Conservation (phyloP, 352 stramenopile species). For the Pythium volutum region DNA sequence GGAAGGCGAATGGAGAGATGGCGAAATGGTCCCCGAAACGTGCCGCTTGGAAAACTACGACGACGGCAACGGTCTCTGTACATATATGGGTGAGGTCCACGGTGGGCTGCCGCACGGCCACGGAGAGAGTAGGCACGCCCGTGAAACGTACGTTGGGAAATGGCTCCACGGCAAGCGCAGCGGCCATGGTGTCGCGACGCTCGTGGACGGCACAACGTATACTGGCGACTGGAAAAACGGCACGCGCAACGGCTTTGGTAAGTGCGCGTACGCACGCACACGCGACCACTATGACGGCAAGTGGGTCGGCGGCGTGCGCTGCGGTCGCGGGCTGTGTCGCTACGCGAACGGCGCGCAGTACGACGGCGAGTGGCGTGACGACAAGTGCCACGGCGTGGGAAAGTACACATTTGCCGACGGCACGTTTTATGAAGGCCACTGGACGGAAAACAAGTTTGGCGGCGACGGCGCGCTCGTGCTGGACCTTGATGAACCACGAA, state of each 20-base stretch:
- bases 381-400: constrained; percentile 75
- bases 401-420: constrained; percentile 70
- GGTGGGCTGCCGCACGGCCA: constrained; percentile 49
- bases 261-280: constrained; percentile 48
- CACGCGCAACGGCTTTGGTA: constrained; percentile 82
- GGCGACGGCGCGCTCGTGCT: constrained; percentile 69
- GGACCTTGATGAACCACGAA: constrained; percentile 27
- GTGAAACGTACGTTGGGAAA: constrained; percentile 50
- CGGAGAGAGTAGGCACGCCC: constrained; percentile 41
- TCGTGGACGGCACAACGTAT: constrained; percentile 80
- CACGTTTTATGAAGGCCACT: constrained; percentile 83
- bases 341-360: constrained; percentile 72
- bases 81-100: constrained; percentile 45
- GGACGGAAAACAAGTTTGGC: constrained; percentile 69
- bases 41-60: constrained; percentile 47
- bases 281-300: constrained; percentile 77
- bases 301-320: constrained; percentile 79
- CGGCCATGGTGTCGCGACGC: constrained; percentile 46
- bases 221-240: constrained; percentile 81
- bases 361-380: constrained; percentile 79
- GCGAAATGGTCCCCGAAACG: constrained; percentile 13
- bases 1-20: constrained; percentile 34
- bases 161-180: constrained; percentile 49
- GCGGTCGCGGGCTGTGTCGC: constrained; percentile 49
- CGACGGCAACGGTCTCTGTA: constrained; percentile 43